Evolutionary conservation across 345 rosid genomes (phyloP).

Genomic region (Populus deltoides): DNA sequence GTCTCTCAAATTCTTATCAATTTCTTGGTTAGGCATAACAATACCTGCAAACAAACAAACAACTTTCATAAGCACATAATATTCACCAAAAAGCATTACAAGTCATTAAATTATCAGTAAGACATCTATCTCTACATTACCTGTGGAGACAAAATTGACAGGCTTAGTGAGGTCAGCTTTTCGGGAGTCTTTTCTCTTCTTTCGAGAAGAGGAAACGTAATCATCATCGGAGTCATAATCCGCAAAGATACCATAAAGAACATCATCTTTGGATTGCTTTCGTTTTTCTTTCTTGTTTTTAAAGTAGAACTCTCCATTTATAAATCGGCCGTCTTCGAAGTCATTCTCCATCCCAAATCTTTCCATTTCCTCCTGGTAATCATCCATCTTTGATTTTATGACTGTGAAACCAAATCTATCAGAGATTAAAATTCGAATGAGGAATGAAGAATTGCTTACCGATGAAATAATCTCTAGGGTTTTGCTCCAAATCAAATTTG

Average conservation of each 20-base stretch:
- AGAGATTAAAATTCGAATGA: not conserved
- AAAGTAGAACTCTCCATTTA: conserved; percentile 64
- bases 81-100: not conserved
- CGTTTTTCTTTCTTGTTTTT: conserved; percentile 58
- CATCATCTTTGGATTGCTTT: conserved; percentile 67
- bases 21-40: conserved; percentile 66
- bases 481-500: not conserved
- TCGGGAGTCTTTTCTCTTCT: conserved; percentile 48
- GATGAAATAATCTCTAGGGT: not conserved
- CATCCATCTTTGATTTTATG: conserved; percentile 55
- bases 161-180: conserved; percentile 70
- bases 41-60: conserved; percentile 55
- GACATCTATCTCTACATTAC: conserved; percentile 38
- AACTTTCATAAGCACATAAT: not conserved
- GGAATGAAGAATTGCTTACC: not conserved
- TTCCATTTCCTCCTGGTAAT: conserved; percentile 84
- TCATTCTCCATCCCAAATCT: conserved; percentile 81
- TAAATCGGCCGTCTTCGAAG: conserved; percentile 77
- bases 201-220: conserved; percentile 39
- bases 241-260: conserved; percentile 65
- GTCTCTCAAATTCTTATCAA: conserved; percentile 51
- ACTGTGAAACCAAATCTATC: not conserved
- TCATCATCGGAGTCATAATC: conserved; percentile 46
- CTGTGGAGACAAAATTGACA: conserved; percentile 70
- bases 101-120: not conserved